These are phyloP conservation scores for Lentinula sp. DNA, from an alignment of 768 basidiomycete species.

Conservation along the genomic window DNA sequence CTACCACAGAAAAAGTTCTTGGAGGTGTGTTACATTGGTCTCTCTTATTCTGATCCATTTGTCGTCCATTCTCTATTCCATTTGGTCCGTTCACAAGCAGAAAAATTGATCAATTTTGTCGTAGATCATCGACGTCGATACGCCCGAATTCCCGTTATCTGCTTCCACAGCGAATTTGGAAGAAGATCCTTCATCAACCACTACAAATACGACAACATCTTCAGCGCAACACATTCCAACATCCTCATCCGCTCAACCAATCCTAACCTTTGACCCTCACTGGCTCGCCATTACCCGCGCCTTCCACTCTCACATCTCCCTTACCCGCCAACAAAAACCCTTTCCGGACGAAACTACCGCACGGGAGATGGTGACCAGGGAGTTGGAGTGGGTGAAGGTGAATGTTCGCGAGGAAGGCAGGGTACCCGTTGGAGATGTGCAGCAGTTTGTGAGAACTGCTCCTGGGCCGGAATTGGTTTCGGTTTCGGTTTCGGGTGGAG, in stretches of 20 bases:
- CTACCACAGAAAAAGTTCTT: constrained; percentile 70
- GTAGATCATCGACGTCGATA: constrained; percentile 64
- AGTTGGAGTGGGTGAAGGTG: constrained; percentile 60
- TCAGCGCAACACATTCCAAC: neutral
- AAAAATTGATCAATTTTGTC: neutral
- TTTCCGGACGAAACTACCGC: constrained; percentile 58
- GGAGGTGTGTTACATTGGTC: constrained; percentile 47
- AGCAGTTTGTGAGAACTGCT: constrained; percentile 11
- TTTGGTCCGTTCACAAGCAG: neutral
- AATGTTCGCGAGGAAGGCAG: constrained; percentile 32
- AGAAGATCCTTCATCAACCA: neutral
- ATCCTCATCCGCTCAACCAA: constrained; percentile 18
- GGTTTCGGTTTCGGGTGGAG: neutral
- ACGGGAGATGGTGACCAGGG: constrained; percentile 48
- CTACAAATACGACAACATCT: neutral
- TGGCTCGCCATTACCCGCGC: constrained; percentile 95
- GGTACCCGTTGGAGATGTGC: constrained; percentile 13
- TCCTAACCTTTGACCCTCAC: constrained; percentile 73
- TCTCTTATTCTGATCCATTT: neutral
- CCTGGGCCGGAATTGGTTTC: constrained; percentile 4
- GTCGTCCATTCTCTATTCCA: neutral
- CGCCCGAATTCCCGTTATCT: constrained; percentile 12
- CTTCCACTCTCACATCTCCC: constrained; percentile 74
- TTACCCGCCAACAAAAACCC: constrained; percentile 34
- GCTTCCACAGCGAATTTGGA: neutral